Evolutionary conservation across 192 early-diverging fungal genomes (phyloP), one percentile per base, ranked within the genome.

Genomic region (Irineochytrium annulatum): DNA sequence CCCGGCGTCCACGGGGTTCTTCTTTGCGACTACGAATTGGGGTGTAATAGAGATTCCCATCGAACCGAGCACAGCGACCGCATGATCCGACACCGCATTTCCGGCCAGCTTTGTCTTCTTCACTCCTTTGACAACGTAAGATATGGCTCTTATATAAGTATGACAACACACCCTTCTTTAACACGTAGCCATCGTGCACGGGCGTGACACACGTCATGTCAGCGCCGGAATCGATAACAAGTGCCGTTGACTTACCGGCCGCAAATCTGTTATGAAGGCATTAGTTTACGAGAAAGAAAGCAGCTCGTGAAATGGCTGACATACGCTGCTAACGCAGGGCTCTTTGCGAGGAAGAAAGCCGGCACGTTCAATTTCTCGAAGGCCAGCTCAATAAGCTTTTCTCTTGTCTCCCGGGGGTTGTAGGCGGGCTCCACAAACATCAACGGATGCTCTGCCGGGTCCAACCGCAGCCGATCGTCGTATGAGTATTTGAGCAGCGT

Each of bases 181-280:
- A 69, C 17, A 93, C 91, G 67, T 87, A 98, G 31, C 97, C 97
- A 65, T 99, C 97, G 63, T 87, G 89, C 14, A 99, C 97, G n/a
- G 97, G 94, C 2, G 92, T 88, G 4, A 86, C 93, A 59, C 91
- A 95, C 0, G 92, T 91, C 48, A 77, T 85, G 33, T 85, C 77
- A 63, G 87, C 92, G 14, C 97, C 97, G 30, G 90, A 94, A 66
- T 97, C 93, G 45, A 99, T 63, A 29, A 99, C 91, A 22, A 99
- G 76, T 4, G 88, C 92, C 19, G 90, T 94, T 33, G 90, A 78
- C 43, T 81, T 73, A 30, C 97, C 97, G 2, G 91, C 81, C 2
- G 94, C 87, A 62, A 97, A 99, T 28, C 90, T 92, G 57, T 30
- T 43, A 19, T 19, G 27, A 3, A 44, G 20, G 0, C 14, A 51